Evolutionary conservation across 345 rosid species (phyloP), one percentile per base, ranked within the genome.

Genomic region (Sonneratia alba): DNA sequence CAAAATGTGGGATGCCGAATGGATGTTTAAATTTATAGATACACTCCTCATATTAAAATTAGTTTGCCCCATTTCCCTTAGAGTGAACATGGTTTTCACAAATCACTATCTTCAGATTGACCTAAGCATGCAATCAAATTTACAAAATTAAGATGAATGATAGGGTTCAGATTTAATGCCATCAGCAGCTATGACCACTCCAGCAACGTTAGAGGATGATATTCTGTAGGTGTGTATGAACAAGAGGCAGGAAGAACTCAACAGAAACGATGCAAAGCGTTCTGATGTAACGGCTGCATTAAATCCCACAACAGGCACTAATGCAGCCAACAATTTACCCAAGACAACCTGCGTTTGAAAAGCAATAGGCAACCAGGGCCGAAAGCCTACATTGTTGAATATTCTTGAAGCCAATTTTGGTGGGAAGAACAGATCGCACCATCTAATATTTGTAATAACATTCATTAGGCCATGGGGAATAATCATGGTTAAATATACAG

Each of bases 251-350:
- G 37, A 68, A 71, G 10, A 70, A 64, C 92, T 82, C 80, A 89
- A 98, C 97, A 95, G 79, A 87, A 95, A 95, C 66, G 98, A 95
- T 75, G 96, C 98, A 86, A 95, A 95, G 85, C 92, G 99, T 77
- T 95, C 98, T 37, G 99, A 95, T 24, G 98, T 95, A 97, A 95
- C 79, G 76, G 92, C 86, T 21, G 98, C 99, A 86, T 95, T 92
- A 78, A 95, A 95, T 71, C 98, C 99, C 85, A 95, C 99, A 59
- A 92, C 99, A 78, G 98, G 98, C 76, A 95, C 99, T 90, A 95
- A 82, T 47, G 98, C 89, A 61, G 98, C 99, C 77, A 95, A 80
- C 78, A 95, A 67, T 22, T 98, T 95, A 74, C 99, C 99, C 72
- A 95, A 71, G 62, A 95, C 91, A 81, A 92, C 97, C 98, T 92